These are phyloP conservation scores for Pleodorina starrii DNA, from an alignment of 139 green algal genomes.

Conservation along the genomic window DNA sequence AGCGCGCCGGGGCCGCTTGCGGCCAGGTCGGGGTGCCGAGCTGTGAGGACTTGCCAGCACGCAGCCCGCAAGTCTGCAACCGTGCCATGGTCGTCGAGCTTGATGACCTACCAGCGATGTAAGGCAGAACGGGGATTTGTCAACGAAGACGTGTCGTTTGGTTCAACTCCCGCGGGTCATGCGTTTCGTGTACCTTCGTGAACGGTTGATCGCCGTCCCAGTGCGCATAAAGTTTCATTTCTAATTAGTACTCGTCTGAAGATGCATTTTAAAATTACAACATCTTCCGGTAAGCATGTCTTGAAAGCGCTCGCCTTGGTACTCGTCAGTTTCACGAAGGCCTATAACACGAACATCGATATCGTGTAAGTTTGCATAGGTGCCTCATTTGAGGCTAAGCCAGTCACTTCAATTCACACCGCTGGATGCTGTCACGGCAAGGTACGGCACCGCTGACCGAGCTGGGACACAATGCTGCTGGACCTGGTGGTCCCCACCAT, in stretches of 20 bases:
- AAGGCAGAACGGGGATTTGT: background rate
- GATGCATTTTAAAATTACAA: background rate
- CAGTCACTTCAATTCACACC: no score
- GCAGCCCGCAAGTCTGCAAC: background rate
- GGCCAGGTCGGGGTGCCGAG: background rate
- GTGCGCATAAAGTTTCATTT: slow-evolving; percentile 28
- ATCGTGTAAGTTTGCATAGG: no score
- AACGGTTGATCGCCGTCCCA: background rate
- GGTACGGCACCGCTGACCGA: no score
- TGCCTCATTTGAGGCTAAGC: no score
- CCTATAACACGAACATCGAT: no score
- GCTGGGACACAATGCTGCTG: no score
- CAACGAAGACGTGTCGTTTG: background rate
- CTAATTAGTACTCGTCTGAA: no score
- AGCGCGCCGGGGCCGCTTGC: background rate
- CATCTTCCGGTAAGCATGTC: no score
- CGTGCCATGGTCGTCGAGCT: background rate
- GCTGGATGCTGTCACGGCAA: no score
- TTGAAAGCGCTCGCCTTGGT: no score
- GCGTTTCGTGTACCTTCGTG: background rate
- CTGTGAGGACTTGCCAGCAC: background rate
- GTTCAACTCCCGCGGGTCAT: background rate
- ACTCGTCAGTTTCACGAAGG: no score
- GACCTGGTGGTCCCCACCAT: no score
- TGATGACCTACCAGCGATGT: background rate